These are phyloP conservation scores for Chloranthus sessilifolius DNA, from an alignment of 164 flowering plant species.

Conservation along the genomic window DNA sequence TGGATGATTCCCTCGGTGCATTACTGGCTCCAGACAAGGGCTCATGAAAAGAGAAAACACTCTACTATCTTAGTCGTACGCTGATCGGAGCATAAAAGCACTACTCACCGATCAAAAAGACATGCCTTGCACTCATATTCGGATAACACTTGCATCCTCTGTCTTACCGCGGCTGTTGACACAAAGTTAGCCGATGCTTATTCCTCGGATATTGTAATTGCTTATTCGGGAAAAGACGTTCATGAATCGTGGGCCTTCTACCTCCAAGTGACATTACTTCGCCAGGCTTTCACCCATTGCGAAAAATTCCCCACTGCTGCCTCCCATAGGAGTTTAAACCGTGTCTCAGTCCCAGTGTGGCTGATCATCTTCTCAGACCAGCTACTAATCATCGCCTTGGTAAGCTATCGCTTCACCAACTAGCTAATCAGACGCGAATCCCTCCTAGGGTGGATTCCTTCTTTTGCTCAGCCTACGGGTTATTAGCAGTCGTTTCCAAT, in stretches of 20 bases:
- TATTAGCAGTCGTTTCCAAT: background rate
- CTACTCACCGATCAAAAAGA: too few species aligned
- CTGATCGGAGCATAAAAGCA: too few species aligned
- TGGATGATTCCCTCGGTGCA: too few species aligned
- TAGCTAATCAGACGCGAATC: background rate
- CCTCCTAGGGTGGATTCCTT: background rate
- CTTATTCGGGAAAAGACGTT: too few species aligned
- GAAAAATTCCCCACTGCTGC: background rate
- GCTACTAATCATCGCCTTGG: slow-evolving; percentile 2
- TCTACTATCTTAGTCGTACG: too few species aligned
- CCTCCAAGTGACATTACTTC: background rate
- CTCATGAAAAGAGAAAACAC: too few species aligned
- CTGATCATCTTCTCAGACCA: slow-evolving; percentile 1
- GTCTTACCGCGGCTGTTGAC: background rate
- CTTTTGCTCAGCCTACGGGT: background rate
- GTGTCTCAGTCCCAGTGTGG: background rate
- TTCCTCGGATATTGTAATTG: background rate
- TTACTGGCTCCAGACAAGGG: too few species aligned
- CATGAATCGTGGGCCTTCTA: background rate
- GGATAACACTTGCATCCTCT: background rate
- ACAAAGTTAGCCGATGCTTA: background rate
- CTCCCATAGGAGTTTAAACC: background rate
- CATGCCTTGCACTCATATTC: too few species aligned
- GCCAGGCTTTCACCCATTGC: background rate
- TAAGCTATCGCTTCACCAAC: background rate